Base-by-base conservation (phyloP, 768 basidiomycete species). In the Sarcodon aspratus region DNA sequence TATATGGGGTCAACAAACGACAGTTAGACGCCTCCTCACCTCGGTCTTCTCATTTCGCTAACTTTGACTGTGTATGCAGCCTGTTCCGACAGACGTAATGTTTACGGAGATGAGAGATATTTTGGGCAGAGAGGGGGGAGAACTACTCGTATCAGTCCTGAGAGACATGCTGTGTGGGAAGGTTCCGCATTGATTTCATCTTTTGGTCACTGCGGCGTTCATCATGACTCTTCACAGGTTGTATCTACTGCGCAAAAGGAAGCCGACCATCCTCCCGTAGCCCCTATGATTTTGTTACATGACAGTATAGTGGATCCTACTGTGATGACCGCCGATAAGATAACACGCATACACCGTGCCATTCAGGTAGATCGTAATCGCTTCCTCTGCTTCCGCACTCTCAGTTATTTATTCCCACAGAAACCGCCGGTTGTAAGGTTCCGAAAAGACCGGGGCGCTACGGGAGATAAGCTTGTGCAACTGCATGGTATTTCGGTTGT, bases 91-190 rank as follows among this genome's bases (percentile, higher is more conserved):
- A 9, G 64, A 66, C 34, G 70, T 69, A 1, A 71, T 72, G 15
- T 94, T 85, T 63, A 52, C 63, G 2, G 58, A 65, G 0, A 61
- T 94, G 50, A 69, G 85, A 2, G 74, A 80, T 15, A 57, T 54
- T 0, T 70, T 95, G 12, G 89, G 81, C 0, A 57, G 61, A 1
- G 63, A 67, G 32, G 91, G 90, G 0, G 92, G 87, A 0, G 65
- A 72, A 33, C 65, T 92, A 2, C 69, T 96, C 15, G 85, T 91
- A 2, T 67, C 77, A 3, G 76, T 85, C 12, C 63, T 95, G 10
- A 72, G 85, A 37, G 69, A 76, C 32, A 78, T 91, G 67, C 62
- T 77, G 15, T 56, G 60, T 1, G 81, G 77, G 4, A 61, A 53
- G 51, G 61, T 59, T 13, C 2, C 54, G 18, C 17, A 9, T 17